Base-by-base conservation (phyloP, 106 monocot genomes). In the Vanilla planifolia region DNA sequence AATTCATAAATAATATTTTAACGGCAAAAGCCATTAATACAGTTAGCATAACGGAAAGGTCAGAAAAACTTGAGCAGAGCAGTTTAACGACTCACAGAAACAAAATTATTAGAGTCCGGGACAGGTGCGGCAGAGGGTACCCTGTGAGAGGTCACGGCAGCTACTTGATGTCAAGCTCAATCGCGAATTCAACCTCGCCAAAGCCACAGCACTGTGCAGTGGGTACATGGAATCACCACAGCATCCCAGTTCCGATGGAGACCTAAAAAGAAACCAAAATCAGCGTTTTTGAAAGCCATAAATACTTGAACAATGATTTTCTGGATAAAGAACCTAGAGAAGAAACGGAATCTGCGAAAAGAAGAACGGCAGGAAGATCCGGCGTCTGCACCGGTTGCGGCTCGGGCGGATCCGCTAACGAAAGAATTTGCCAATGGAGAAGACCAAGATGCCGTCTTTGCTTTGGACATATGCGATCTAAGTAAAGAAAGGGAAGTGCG, bases 41-140 rank as follows among this genome's bases (percentile, higher is more conserved):
- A n/a, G n/a, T n/a, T n/a, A n/a, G n/a, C n/a, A n/a, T n/a, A n/a
- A n/a, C n/a, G n/a, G n/a, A n/a, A n/a, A n/a, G n/a, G n/a, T n/a
- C n/a, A n/a, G n/a, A n/a, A n/a, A n/a, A n/a, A n/a, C n/a, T n/a
- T n/a, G n/a, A n/a, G 35, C 20, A 21, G 33, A 35, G 35, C 35
- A 57, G 57, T 56, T 19, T 32, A 56, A 56, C 33, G 17, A 57
- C 57, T 57, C 57, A 57, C 57, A 15, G 57, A 57, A 57, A 57
- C 19, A 57, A 57, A 8, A 57, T 60, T 34, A 64, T 74, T 83
- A 82, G 69, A 82, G 81, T 44, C 81, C 83, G 52, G 83, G 78
- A 79, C 57, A 83, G 78, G 83, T 71, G 60, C 83, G 62, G 73
- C 77, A 74, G 77, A 83, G 71, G 83, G 63, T 83, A 84, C 84